Evolutionary conservation across 805 yeast genomes (phyloP), one percentile per base, ranked within the genome.

Genomic region (Starmerella riodocensis): DNA sequence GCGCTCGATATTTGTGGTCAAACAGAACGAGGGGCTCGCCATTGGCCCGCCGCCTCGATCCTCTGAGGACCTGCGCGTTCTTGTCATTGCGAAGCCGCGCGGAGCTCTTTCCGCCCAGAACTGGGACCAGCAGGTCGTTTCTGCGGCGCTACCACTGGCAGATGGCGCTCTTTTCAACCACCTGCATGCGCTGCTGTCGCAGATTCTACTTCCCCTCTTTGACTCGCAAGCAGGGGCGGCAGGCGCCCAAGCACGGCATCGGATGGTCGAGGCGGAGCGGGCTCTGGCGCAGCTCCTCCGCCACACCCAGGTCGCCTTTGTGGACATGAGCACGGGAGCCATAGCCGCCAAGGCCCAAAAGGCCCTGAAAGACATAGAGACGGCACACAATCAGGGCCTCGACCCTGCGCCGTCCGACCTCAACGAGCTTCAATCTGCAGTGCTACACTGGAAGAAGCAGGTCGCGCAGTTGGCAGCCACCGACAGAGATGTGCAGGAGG

Each of bases 391-490:
- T n/a, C 17, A 4, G 4, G 34, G 34, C 6, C 7, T 12, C 21
- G 29, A 29, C 9, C 19, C 25, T n/a, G 18, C 32, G 9, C 13
- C 36, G 4, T n/a, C 29, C 0, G 68, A 77, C 42, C 60, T 86
- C 32, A 86, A 86, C 50, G 65, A 65, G 33, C 58, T 84, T n/a
- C 93, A 91, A 39, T 57, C 66, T 3, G 65, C 66, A 2, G 93
- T 76, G 8, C 81, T 81, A 50, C 62, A 63, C 3, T 86, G 96
- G 96, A 72, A 77, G 14, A 71, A 66, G 44, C 69, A 71, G 25
- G 70, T 77, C 12, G 77, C 75, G 45, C 56, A 65, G 1, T 62
- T 83, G 5, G 71, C 84, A 0, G 61, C 62, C 19, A 51, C 76
- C 19, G 56, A 68, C 11, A 70, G 74, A 32, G 70, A 70, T 21